A percentile compares a stretch with the other conserved stretches of the same genome.
phyloP scores from a whole-genome alignment of 306 rosid species.

The Lithocarpus polystachyus region DNA sequence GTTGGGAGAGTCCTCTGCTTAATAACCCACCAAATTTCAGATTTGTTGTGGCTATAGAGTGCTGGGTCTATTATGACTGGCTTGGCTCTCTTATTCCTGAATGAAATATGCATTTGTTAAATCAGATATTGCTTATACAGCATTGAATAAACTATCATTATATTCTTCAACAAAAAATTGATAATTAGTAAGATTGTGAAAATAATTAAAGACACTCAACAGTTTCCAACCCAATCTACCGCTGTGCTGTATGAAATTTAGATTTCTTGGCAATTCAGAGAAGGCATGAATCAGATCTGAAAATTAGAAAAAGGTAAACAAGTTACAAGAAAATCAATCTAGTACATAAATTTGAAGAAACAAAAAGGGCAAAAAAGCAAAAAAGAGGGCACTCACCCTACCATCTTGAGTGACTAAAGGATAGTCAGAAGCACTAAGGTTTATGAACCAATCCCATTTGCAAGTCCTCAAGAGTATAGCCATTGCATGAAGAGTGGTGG shows the following conservation, averaged over 20 bases:
- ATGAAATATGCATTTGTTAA: constrained; percentile 26
- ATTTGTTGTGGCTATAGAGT: constrained; percentile 67
- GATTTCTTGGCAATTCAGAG: constrained; percentile 67
- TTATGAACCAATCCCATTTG: constrained; percentile 90
- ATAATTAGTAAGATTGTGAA: background rate
- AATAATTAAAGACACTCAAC: constrained; percentile 31
- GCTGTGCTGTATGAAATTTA: constrained; percentile 82
- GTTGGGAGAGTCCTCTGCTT: constrained; percentile 81
- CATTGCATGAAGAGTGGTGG: constrained; percentile 87
- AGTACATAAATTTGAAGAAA: background rate
- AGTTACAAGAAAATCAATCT: background rate
- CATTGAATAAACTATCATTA: background rate
- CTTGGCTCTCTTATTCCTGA: constrained; percentile 86
- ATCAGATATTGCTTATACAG: background rate
- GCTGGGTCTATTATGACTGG: constrained; percentile 88
- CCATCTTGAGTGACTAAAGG: constrained; percentile 96
- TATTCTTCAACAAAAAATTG: background rate
- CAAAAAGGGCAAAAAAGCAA: background rate
- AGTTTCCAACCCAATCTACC: constrained; percentile 89
- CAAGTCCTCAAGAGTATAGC: constrained; percentile 63
- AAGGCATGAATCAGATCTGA: constrained; percentile 84
- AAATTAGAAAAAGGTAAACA: constrained; percentile 4
- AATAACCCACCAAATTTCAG: constrained; percentile 86
- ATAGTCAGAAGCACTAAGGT: constrained; percentile 94
- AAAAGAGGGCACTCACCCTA: constrained; percentile 79